phyloP scores from a whole-genome alignment of 768 basidiomycete genomes.

The Collybia nuda region DNA sequence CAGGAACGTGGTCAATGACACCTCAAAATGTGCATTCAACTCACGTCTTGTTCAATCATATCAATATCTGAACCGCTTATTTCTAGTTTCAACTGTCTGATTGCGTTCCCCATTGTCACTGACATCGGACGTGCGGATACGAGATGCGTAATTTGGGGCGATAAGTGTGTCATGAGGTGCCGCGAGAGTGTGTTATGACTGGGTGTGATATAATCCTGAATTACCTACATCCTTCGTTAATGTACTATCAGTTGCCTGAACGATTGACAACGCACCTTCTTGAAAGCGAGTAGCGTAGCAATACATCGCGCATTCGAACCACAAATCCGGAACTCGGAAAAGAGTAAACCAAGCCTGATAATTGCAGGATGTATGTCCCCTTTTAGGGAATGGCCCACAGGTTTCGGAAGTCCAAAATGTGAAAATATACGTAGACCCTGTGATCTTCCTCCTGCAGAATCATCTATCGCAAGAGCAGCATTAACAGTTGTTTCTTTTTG shows the following conservation, averaged over 20 bases:
- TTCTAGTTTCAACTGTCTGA: slow-evolving; percentile 91
- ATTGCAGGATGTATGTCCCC: slow-evolving; percentile 92
- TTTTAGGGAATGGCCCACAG: slow-evolving; percentile 52
- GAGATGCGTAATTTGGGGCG: slow-evolving; percentile 89
- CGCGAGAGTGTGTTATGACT: slow-evolving; percentile 84
- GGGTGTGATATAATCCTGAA: slow-evolving; percentile 88
- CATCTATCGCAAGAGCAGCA: slow-evolving; percentile 21
- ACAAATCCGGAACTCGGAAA: slow-evolving; percentile 88
- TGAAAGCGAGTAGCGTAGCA: slow-evolving; percentile 87
- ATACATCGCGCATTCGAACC: slow-evolving; percentile 97
- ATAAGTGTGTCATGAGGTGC: slow-evolving; percentile 89
- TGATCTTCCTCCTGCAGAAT: slow-evolving; percentile 37
- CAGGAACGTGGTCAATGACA: slow-evolving; percentile 7
- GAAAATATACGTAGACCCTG: slow-evolving; percentile 82
- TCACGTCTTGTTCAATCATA: slow-evolving; percentile 91
- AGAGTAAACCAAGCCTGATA: slow-evolving; percentile 82
- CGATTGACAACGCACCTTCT: slow-evolving; percentile 64
- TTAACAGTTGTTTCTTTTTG: slow-evolving; percentile 23
- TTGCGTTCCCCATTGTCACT: slow-evolving; percentile 92
- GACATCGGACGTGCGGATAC: slow-evolving; percentile 89
- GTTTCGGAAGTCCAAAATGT: slow-evolving; percentile 80
- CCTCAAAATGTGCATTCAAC: slow-evolving; percentile 8
- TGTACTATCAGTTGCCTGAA: slow-evolving; percentile 1
- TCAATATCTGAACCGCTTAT: slow-evolving; percentile 93
- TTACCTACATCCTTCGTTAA: slow-evolving; percentile 56